Base-by-base conservation (phyloP, 2,329 filamentous ascomycete species). In the Stachybotrys elegans region DNA sequence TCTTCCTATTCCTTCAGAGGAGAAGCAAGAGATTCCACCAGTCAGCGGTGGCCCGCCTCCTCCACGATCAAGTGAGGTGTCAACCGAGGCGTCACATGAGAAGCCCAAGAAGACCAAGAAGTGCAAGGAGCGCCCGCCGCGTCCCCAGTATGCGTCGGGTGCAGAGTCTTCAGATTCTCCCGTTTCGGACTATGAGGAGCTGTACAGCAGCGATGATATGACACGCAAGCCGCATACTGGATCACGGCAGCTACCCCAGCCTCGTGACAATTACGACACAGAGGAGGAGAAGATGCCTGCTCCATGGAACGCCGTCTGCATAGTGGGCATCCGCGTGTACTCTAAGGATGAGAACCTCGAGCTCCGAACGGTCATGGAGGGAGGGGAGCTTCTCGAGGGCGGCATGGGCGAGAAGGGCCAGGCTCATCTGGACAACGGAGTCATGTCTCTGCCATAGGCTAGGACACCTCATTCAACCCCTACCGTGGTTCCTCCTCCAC, bases 241-340 rank as follows among this genome's bases (percentile, higher is more conserved):
- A 3, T 60, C 65, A 29, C 62, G 67, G 8, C 54, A 66, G 2
- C 58, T 64, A 1, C 52, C 65, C 0, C 50, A 58, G 1, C 52
- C 56, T 4, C 56, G 57, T 5, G 66, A 68, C 6, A 62, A 68
- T 3, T 75, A 76, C 31, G 72, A 76, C 17, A 73, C 71, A 0
- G 75, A 79, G n/a, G 78, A 80, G 45, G 76, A 82, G 53, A 76
- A 73, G 47, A 65, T 70, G 53, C 60, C 72, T 1, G 72, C 78
- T 20, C 75, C 78, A 2, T 84, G 81, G 80, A 83, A 83, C 55
- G 79, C 80, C 4, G 71, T 83, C 37, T 76, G 72, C 42, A 75
- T 83, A 16, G 72, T 84, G 0, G 79, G 81, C 0, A 63, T 84
- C 42, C 72, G 78, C 5, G 74, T 84, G 6, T 84, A 83, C 58